A percentile compares a stretch with the other conserved stretches of the same genome.
phyloP scores from a whole-genome alignment of 352 stramenopile genomes.

The Globisporangium sylvaticum region DNA sequence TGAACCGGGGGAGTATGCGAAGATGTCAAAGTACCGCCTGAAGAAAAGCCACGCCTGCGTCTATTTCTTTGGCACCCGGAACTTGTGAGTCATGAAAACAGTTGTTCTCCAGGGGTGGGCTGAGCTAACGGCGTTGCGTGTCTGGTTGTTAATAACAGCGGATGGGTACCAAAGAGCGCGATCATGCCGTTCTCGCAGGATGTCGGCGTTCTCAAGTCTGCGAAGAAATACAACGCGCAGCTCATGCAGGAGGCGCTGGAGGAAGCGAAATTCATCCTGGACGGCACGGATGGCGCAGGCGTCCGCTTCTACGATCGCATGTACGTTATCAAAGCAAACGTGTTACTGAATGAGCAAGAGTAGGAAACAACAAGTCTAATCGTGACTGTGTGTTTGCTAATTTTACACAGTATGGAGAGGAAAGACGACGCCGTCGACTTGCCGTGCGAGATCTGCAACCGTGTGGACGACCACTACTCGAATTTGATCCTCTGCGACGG shows the following conservation, averaged over 20 bases:
- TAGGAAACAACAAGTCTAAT: background rate
- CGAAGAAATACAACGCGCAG: constrained; percentile 68
- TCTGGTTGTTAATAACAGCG: constrained; percentile 26
- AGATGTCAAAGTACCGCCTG: constrained; percentile 68
- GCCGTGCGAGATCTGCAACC: constrained; percentile 80
- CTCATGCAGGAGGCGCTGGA: constrained; percentile 70
- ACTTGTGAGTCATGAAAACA: constrained; percentile 60
- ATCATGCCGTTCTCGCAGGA: constrained; percentile 75
- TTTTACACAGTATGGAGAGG: constrained; percentile 55
- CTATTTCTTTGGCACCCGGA: constrained; percentile 84
- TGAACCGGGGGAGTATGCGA: constrained; percentile 77
- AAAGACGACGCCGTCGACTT: constrained; percentile 64
- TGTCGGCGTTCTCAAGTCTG: constrained; percentile 46
- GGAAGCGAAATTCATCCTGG: constrained; percentile 62
- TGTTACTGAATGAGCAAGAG: constrained; percentile 1
- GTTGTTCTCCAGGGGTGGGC: background rate
- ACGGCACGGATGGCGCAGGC: constrained; percentile 51
- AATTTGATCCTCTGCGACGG: constrained; percentile 84
- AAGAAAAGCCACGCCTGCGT: constrained; percentile 80
- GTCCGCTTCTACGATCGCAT: constrained; percentile 77
- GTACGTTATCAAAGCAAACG: constrained; percentile 30
- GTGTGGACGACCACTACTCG: constrained; percentile 77
- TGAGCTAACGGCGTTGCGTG: background rate
- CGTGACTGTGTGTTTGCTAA: background rate
- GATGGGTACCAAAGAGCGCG: constrained; percentile 68